These are phyloP conservation scores for Calocybe indica DNA, from an alignment of 768 basidiomycete genomes.

Conservation along the genomic window DNA sequence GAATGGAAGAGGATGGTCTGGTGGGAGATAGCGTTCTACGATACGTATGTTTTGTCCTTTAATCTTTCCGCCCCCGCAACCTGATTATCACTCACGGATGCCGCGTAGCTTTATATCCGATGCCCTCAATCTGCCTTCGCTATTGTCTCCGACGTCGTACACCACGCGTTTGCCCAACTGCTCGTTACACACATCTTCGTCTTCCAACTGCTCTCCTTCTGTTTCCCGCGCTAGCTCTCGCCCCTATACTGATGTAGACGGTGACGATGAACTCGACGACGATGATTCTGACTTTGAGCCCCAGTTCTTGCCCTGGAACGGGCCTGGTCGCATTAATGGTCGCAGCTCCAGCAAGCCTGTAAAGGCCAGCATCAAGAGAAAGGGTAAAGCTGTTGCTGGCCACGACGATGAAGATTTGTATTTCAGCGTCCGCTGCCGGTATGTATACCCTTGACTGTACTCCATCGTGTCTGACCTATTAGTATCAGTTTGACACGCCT, in stretches of 20 bases:
- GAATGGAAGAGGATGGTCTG: constrained; percentile 43
- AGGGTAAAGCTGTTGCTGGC: neutral
- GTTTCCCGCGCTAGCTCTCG: neutral
- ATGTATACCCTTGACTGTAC: constrained; percentile 14
- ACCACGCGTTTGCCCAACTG: constrained; percentile 53
- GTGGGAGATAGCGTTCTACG: constrained; percentile 80
- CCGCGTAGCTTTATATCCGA: constrained; percentile 63
- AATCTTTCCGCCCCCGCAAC: constrained; percentile 4
- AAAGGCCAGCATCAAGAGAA: neutral
- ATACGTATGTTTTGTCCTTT: constrained; percentile 48
- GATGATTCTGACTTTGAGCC: neutral
- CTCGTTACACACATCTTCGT: constrained; percentile 11
- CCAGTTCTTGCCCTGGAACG: neutral
- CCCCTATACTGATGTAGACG: neutral
- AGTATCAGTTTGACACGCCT: constrained; percentile 39
- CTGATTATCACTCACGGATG: neutral
- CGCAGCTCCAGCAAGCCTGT: too few species aligned
- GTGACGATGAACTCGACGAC: neutral
- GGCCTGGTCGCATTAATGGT: too few species aligned
- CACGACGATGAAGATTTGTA: constrained; percentile 23
- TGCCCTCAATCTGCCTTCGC: constrained; percentile 54
- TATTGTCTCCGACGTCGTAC: constrained; percentile 49
- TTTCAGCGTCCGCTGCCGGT: constrained; percentile 60
- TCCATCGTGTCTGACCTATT: constrained; percentile 1
- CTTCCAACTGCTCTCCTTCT: neutral